Base-by-base conservation (phyloP, 2,329 filamentous ascomycete genomes). In the Claviceps cyperi region DNA sequence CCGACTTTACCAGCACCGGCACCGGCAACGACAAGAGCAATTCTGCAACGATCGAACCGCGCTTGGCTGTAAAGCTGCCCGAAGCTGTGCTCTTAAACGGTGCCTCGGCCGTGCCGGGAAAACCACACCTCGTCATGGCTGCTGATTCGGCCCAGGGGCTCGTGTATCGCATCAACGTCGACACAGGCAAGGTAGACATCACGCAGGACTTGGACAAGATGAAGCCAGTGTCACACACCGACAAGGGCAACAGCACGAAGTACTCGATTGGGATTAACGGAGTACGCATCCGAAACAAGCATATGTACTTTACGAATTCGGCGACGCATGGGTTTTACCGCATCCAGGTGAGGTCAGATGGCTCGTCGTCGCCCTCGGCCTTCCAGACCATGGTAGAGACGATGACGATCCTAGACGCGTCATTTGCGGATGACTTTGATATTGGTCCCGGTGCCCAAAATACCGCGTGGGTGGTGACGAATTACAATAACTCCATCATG, bases 281-380 rank as follows among this genome's bases (percentile, higher is more conserved):
- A 0, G 54, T 69, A 19, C 66, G 61, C 5, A 70, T 72, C 1
- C 67, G 66, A 28, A 63, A 62, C 14, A 73, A 71, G 11, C 66
- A 69, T 51, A 65, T 75, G 55, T 70, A 69, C 13, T 72, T 69
- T 2, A 65, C 72, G 4, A 75, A 75, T 57, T 72, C 72, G 47
- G 58, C 71, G 22, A 68, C 66, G 1, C 51, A 55, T 13, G 56
- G 61, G 7, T 22, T 61, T 0, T 59, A 55, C 32, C 51, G 53
- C 1, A 43, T 60, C 24, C 48, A 37, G 39, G 51, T 62, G 15
- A 48, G 43, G 5, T 4, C 3, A 2, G 50, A 53, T 8, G 55
- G 56, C 0, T 46, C 36, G 1, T 22, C 36, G 6, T 28, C 28
- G 14, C 14, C 4, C 19, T 9, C 1, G 50, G 46, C 4, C 28